Base-by-base conservation (phyloP, 208 protist species). In the Acanthamoeba triangularis region DNA sequence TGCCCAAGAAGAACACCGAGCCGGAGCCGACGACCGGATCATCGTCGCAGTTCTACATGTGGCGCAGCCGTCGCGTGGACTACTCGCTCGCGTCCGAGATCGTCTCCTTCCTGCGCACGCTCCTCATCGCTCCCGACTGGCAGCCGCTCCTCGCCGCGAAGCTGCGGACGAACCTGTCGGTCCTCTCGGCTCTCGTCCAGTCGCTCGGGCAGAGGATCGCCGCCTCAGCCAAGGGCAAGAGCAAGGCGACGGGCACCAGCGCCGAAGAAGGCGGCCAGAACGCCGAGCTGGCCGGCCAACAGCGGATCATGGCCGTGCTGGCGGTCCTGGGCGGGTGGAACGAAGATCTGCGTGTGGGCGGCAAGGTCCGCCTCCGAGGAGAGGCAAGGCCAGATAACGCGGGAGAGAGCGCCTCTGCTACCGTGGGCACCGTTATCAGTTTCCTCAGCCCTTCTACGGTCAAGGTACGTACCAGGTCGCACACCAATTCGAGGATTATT, bases 1-100 rank as follows among this genome's bases (percentile, higher is more conserved):
- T 63, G 16, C 80, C 80, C 80, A 88, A 88, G 80, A 54, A 20
- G 52, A 88, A 88, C 80, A n/a, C 11, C 25, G 80, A 88, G 16
- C 49, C 80, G 8, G 80, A 88, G 13, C 23, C 33, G 30, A 8
- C 41, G 3, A 44, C 80, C 1, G 28, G 13, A 11, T 20, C 80
- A 20, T 88, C 80, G 49, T 59, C 52, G 28, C 80, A 63, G 30
- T 88, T 63, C 80, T 88, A 88, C 80, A 44, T 41, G 49, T 88
- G 80, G 80, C 80, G 80, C 20, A 88, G 80, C n/a, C 80, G 52
- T 35, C 80, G 80, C 49, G 80, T 88, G 25, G 80, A 88, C 80
- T 88, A 63, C 28, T n/a, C 80, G 41, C 80, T 88, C n/a, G 80
- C 80, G 3, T 88, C 80, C 30, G 80, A 88, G 49, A 88, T 88